These are phyloP conservation scores for Moesziomyces sp. DNA, from an alignment of 1,284 basidiomycete species.

Conservation along the genomic window DNA sequence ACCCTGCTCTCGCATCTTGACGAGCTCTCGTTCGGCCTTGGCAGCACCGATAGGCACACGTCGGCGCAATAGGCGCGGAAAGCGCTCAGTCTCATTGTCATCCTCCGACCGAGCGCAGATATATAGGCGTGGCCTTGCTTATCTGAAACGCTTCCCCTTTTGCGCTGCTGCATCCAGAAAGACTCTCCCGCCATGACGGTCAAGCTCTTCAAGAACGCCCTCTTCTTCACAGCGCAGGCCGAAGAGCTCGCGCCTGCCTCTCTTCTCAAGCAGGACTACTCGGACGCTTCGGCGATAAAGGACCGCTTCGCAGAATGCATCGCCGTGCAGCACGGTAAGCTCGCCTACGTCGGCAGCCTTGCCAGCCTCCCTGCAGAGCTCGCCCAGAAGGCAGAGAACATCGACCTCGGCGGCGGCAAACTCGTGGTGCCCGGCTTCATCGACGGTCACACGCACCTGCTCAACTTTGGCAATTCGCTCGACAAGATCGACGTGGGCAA, in stretches of 20 bases:
- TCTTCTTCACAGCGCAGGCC: slow-evolving; percentile 43
- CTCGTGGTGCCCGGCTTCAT: slow-evolving; percentile 50
- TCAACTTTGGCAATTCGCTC: slow-evolving; percentile 44
- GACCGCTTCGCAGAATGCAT: slow-evolving; percentile 40
- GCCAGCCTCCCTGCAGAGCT: slow-evolving; percentile 9
- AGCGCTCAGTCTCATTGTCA: slow-evolving; percentile 7
- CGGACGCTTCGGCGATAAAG: slow-evolving; percentile 11
- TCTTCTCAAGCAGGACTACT: slow-evolving; percentile 31
- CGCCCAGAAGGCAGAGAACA: slow-evolving; percentile 1
- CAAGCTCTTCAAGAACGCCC: slow-evolving; percentile 38
- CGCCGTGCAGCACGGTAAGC: slow-evolving; percentile 22
- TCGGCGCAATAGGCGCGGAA: slow-evolving; percentile 1
- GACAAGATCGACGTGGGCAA: slow-evolving; percentile 44
- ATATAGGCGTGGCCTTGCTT: background rate
- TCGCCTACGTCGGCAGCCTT: slow-evolving; percentile 31
- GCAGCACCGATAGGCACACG: no score
- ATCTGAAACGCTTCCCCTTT: background rate
- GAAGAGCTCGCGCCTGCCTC: slow-evolving; percentile 27
- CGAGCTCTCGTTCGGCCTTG: no score
- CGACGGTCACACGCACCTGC: slow-evolving; percentile 46
- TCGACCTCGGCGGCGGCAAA: slow-evolving; percentile 35
- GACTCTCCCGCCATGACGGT: slow-evolving; percentile 7
- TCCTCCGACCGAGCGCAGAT: background rate
- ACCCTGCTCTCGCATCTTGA: no score
- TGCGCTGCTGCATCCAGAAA: background rate